phyloP scores from a whole-genome alignment of 1,284 basidiomycete genomes.

The Naganishia liquefaciens region DNA sequence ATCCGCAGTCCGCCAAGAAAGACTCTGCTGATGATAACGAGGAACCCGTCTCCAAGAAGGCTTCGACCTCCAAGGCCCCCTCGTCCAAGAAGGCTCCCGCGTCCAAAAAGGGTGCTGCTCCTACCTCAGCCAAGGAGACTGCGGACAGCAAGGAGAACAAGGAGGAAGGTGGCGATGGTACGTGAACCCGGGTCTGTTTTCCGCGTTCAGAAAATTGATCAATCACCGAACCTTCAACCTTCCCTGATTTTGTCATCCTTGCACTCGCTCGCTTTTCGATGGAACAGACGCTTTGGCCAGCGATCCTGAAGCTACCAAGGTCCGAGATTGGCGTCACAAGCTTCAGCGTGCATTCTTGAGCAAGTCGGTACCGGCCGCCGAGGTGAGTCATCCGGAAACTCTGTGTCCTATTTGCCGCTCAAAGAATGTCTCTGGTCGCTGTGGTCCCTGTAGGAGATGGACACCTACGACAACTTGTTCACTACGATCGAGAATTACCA shows the following conservation, averaged over 20 bases:
- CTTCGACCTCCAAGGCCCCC: slow-evolving; percentile 34
- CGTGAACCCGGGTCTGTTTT: background rate
- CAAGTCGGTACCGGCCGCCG: slow-evolving; percentile 41
- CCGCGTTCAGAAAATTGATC: background rate
- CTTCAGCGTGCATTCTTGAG: slow-evolving; percentile 83
- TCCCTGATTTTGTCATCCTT: background rate
- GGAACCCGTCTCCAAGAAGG: slow-evolving; percentile 46
- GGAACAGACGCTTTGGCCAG: slow-evolving; percentile 41
- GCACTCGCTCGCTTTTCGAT: background rate
- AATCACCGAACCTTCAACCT: background rate
- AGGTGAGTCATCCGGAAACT: slow-evolving; percentile 41
- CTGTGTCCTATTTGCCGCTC: background rate
- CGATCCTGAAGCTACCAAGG: slow-evolving; percentile 73
- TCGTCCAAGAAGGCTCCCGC: slow-evolving; percentile 39
- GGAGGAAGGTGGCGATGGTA: slow-evolving; percentile 42
- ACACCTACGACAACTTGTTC: slow-evolving; percentile 72
- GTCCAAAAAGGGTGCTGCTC: slow-evolving; percentile 42
- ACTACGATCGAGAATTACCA: slow-evolving; percentile 79
- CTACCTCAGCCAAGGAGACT: slow-evolving; percentile 39
- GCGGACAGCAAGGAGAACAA: slow-evolving; percentile 37
- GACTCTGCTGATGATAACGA: slow-evolving; percentile 58
- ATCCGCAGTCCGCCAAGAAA: slow-evolving; percentile 38
- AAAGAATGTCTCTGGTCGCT: background rate
- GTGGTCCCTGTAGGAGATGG: slow-evolving; percentile 66
- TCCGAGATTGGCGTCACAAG: slow-evolving; percentile 84